These are phyloP conservation scores for Gossypioides kirkii DNA, from an alignment of 345 rosid species.

Conservation along the genomic window DNA sequence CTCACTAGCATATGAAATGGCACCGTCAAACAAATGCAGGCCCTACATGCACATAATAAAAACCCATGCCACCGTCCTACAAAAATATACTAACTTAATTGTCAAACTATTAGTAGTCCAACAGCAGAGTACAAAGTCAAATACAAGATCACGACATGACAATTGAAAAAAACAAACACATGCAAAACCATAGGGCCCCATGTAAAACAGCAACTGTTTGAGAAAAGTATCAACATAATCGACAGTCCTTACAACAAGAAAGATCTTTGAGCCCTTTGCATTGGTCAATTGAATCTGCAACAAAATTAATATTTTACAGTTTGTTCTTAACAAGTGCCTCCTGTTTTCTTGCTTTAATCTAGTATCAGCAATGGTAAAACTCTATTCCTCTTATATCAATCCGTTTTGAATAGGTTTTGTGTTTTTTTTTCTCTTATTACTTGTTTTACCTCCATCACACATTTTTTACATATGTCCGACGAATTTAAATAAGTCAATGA, in stretches of 20 bases:
- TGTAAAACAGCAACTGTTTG: not conserved
- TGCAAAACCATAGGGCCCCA: not conserved
- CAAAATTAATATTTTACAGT: not conserved
- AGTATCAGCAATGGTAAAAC: too few relatives aligned
- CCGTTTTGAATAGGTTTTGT: not conserved
- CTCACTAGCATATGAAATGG: too few relatives aligned
- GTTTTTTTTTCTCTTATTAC: not conserved
- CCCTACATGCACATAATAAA: not conserved
- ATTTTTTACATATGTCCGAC: too few relatives aligned
- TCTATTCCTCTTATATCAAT: too few relatives aligned
- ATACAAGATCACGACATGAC: not conserved
- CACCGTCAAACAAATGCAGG: not conserved
- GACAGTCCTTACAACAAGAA: not conserved
- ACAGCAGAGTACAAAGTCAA: not conserved
- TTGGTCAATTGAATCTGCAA: not conserved
- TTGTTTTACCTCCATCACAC: too few relatives aligned
- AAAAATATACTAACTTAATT: not conserved
- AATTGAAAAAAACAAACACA: not conserved
- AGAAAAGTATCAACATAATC: not conserved
- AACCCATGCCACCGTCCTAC: not conserved
- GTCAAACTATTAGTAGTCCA: not conserved
- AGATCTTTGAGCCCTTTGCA: not conserved
- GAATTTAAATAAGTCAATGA: too few relatives aligned
- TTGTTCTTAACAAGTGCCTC: not conserved
- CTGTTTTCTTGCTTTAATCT: not conserved